These are phyloP conservation scores for Phaeoacremonium minimum DNA, from an alignment of 2,329 filamentous ascomycete genomes.

Conservation along the genomic window DNA sequence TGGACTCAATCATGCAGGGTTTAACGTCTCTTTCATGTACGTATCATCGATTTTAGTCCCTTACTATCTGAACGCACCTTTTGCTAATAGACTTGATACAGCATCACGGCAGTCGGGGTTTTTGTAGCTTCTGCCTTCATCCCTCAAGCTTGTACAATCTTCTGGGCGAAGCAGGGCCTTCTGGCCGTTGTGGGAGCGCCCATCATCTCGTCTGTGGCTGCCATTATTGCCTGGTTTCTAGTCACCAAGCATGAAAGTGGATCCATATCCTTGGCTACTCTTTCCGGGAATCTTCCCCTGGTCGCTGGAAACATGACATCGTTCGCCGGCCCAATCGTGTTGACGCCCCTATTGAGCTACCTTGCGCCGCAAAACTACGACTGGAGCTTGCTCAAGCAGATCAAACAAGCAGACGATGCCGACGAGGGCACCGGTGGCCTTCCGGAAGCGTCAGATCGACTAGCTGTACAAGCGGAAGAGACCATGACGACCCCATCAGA, in stretches of 20 bases:
- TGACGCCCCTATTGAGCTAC: slow-evolving; percentile 16
- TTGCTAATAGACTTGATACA: slow-evolving; percentile 6
- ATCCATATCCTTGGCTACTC: slow-evolving; percentile 20
- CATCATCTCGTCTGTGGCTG: slow-evolving; percentile 12
- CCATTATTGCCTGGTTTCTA: slow-evolving; percentile 24
- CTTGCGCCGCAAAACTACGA: slow-evolving; percentile 15
- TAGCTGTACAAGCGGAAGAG: slow-evolving; percentile 2
- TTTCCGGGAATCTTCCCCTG: slow-evolving; percentile 11
- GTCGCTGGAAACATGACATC: slow-evolving; percentile 16
- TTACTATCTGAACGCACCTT: neutral
- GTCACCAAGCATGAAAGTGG: slow-evolving; percentile 25
- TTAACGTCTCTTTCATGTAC: slow-evolving; percentile 7
- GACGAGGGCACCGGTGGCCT: slow-evolving; percentile 5
- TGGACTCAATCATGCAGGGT: slow-evolving; percentile 28
- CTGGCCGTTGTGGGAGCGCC: slow-evolving; percentile 15
- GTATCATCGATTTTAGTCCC: neutral
- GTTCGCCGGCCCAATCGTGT: slow-evolving; percentile 10
- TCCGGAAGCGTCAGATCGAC: neutral
- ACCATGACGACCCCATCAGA: slow-evolving; percentile 1
- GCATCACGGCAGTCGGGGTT: slow-evolving; percentile 15
- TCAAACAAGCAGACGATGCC: slow-evolving; percentile 7
- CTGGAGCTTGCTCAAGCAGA: slow-evolving; percentile 13
- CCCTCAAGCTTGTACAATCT: slow-evolving; percentile 20
- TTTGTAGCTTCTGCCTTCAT: slow-evolving; percentile 18
- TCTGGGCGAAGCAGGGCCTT: slow-evolving; percentile 21